Base-by-base conservation (phyloP, 257 asterid species). In the Fraxinus quadrangulata region DNA sequence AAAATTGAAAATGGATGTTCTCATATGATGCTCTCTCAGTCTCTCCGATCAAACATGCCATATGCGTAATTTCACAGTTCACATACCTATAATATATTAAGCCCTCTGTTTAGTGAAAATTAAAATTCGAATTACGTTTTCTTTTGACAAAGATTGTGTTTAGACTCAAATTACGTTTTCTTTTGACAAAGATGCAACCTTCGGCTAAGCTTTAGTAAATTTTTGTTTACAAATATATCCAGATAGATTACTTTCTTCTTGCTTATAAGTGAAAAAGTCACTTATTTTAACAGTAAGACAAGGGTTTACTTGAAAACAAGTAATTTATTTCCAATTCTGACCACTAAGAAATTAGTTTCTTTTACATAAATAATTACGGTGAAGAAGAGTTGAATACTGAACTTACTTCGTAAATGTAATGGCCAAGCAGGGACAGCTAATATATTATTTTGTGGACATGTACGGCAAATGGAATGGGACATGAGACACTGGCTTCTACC, bases 401-500 rank as follows among this genome's bases (percentile, higher is more conserved):
- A 40, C 49, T 40, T 9, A 10, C 16, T 14, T 51, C 54, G 26
- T 54, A 54, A 54, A 13, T 54, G 26, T 5, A 63, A 63, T 63
- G 34, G 69, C 33, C 19, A 63, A 23, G 30, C 26, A 26, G 31
- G 26, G 14, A 59, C 13, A 19, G 23, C 17, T 63, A 63, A 63
- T 63, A 63, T 24, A 11, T 26, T 23, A 63, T 63, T 26, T 26
- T 24, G 34, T 24, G 8, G 21, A 63, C 69, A 92, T 98, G 96
- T 91, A 75, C 90, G 91, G 96, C 86, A 94, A 80, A 90, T 92
- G 97, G 96, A 92, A 83, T 94, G 99, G 99, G 98, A 94, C 86
- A 89, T 90, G 89, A 89, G 99, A 91, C 98, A 75, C 86, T 94
- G 69, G 99, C 99, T 47, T 86, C 90, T 67, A 87, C 93, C 0